phyloP scores from a whole-genome alignment of 768 basidiomycete species.

The Kwoniella sp. region DNA sequence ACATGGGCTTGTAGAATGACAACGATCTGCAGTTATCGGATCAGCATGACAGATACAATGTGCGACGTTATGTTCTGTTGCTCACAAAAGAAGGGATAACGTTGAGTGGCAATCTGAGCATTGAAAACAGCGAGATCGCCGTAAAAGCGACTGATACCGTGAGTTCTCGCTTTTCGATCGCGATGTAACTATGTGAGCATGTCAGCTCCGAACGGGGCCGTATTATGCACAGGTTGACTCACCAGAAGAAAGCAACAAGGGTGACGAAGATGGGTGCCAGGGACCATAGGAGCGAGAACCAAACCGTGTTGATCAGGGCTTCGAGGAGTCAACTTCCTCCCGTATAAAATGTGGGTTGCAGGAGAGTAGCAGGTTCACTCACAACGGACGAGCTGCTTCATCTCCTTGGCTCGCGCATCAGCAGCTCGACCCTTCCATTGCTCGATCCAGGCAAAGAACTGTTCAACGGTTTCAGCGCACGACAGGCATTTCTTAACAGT shows the following conservation, averaged over 20 bases:
- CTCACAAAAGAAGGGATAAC: conserved; percentile 65
- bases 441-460: conserved; percentile 77
- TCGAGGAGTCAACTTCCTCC: conserved; percentile 9
- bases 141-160: conserved; percentile 83
- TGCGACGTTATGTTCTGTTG: not conserved
- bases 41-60: not conserved
- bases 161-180: conserved; percentile 70
- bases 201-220: not conserved
- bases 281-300: conserved; percentile 73
- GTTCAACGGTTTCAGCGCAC: conserved; percentile 55
- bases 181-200: conserved; percentile 67
- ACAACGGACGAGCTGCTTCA: conserved; percentile 69
- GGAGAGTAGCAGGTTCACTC: conserved; percentile 51
- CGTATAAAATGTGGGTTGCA: not conserved
- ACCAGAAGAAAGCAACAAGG: conserved; percentile 70
- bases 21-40: conserved; percentile 56
- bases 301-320: conserved; percentile 62
- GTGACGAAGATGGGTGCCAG: conserved; percentile 78
- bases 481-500: not conserved
- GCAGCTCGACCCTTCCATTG: conserved; percentile 67
- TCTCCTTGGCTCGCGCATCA: conserved; percentile 65
- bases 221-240: not conserved
- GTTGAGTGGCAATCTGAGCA: conserved; percentile 74
- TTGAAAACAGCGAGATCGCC: conserved; percentile 78
- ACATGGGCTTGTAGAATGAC: conserved; percentile 71